Conservation (phyloP, 441 rosid genomes). For the Omphalea diandra region DNA sequence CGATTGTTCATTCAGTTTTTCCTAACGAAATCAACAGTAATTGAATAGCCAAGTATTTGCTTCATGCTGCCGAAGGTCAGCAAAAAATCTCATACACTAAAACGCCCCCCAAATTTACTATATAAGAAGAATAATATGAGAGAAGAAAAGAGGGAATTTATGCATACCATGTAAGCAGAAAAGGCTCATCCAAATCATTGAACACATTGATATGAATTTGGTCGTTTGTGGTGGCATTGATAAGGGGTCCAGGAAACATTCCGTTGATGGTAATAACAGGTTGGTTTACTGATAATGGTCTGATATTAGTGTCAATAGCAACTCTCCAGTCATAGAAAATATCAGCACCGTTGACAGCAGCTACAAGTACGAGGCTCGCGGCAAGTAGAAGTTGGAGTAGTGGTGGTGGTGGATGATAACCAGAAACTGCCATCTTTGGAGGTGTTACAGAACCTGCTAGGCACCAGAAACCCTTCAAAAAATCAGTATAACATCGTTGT, state of each 20-base stretch:
- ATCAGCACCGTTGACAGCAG: conserved; percentile 22
- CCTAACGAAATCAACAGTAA: too few species aligned
- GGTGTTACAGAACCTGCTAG: background rate
- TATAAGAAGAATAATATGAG: background rate
- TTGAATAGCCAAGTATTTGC: too few species aligned
- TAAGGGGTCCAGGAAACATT: conserved; percentile 65
- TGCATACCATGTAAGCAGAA: conserved; percentile 55
- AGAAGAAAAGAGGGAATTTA: background rate
- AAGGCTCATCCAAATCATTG: conserved; percentile 56
- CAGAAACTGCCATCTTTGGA: background rate
- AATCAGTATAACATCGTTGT: background rate
- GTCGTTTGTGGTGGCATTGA: conserved; percentile 55
- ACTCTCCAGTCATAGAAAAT: conserved; percentile 48
- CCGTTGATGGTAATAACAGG: conserved; percentile 63
- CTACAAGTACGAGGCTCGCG: background rate
- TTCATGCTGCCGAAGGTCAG: too few species aligned
- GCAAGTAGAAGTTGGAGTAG: background rate
- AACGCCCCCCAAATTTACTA: too few species aligned
- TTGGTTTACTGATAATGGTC: conserved; percentile 27
- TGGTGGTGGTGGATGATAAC: background rate
- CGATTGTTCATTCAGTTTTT: too few species aligned
- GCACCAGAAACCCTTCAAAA: background rate
- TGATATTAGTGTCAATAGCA: conserved; percentile 21
- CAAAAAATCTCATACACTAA: too few species aligned
- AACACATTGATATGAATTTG: conserved; percentile 51